A percentile compares a stretch with the other conserved stretches of the same genome.
phyloP scores from a whole-genome alignment of 352 stramenopile species.

The Pythium rishiriense region DNA sequence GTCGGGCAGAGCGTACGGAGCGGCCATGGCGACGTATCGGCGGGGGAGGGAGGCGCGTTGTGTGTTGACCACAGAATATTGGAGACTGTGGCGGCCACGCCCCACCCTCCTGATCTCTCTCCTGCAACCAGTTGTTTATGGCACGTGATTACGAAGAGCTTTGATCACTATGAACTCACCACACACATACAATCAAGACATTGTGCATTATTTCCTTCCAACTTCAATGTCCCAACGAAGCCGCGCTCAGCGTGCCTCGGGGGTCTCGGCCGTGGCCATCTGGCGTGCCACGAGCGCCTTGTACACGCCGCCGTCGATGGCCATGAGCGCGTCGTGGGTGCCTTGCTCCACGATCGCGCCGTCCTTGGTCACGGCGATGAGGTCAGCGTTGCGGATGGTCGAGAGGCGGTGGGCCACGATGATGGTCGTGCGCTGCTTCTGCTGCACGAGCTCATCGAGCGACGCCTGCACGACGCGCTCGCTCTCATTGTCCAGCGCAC shows the following conservation, averaged over 20 bases:
- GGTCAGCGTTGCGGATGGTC: constrained; percentile 89
- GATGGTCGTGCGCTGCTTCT: constrained; percentile 67
- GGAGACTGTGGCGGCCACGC: not conserved
- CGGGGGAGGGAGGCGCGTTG: no score
- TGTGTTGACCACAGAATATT: no score
- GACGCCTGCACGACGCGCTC: constrained; percentile 46
- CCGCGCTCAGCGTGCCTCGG: no score
- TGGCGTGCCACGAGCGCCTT: constrained; percentile 24
- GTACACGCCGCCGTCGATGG: constrained; percentile 26
- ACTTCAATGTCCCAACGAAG: no score
- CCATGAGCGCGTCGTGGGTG: constrained; percentile 87
- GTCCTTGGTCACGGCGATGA: constrained; percentile 87
- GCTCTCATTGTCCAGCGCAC: constrained; percentile 66
- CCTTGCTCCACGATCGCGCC: constrained; percentile 87
- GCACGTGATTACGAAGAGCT: not conserved
- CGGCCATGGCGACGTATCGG: constrained; percentile 1
- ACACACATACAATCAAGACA: no score
- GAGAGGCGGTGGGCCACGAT: constrained; percentile 89
- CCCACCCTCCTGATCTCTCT: no score
- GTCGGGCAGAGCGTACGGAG: constrained; percentile 4
- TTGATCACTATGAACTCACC: not conserved
- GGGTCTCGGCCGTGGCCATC: not conserved
- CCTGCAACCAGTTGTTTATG: not conserved
- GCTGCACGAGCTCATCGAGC: constrained; percentile 23
- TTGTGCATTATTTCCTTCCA: no score